Percentiles rank a stretch among this genome's conserved stretches.
phyloP scores from a whole-genome alignment of 73 alveolate genomes.

The Paramecium tetraurelia region DNA sequence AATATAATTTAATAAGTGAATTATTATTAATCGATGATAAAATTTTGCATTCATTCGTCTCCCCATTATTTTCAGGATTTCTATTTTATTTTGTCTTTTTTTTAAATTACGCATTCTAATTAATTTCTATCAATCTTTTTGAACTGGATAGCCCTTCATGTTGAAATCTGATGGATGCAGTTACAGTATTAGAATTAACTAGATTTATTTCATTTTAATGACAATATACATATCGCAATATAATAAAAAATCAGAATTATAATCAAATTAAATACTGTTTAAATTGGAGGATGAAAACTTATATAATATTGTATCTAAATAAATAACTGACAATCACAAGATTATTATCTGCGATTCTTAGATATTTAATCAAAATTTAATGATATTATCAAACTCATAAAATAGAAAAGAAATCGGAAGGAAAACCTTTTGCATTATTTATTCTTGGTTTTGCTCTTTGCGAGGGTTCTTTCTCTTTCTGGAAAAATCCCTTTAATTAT shows the following conservation, averaged over 20 bases:
- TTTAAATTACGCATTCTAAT: neutral
- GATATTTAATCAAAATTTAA: neutral
- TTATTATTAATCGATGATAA: neutral
- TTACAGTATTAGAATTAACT: neutral
- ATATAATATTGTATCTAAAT: neutral
- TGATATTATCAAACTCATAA: neutral
- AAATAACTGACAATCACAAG: neutral
- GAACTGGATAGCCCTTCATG: neutral
- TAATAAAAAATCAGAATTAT: neutral
- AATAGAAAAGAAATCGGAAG: neutral
- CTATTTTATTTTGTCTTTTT: neutral
- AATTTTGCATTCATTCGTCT: neutral
- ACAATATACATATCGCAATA: too few species aligned
- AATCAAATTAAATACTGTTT: neutral
- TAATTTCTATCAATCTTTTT: too few species aligned
- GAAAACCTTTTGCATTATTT: neutral
- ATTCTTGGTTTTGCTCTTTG: neutral
- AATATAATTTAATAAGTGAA: neutral
- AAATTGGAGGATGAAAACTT: neutral
- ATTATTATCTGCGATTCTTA: neutral
- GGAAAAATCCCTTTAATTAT: neutral
- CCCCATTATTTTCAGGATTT: neutral
- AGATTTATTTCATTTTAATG: neutral
- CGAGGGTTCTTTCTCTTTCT: neutral
- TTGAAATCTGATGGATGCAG: too few species aligned